Evolutionary conservation across 805 yeast genomes (phyloP), one percentile per base, ranked within the genome.

Genomic region (Sporopachydermia lactativora): DNA sequence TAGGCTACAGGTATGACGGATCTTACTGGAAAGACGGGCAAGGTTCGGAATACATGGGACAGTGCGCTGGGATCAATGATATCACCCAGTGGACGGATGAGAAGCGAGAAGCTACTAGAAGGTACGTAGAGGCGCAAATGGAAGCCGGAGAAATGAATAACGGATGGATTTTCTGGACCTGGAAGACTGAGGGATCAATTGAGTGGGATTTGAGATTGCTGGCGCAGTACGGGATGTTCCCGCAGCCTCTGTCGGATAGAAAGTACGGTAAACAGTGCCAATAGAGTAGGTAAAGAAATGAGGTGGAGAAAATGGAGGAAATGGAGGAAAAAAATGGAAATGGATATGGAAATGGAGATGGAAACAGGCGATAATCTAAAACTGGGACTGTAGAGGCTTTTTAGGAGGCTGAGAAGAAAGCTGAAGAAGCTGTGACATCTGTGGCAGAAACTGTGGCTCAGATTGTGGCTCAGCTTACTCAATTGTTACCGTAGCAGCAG

Each of bases 111-210:
- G 65, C 74, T 47, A 72, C 78, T 38, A 76, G 95, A 58, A 68
- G 64, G 50, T 85, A 68, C 55, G 66, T 86, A 39, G 96, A 88
- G 64, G 95, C 95, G 39, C 96, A 88, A 67, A 64, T 88, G 53
- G 95, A 88, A 55, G 84, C 95, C 1, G 78, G 68, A 53, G 83
- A 77, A 51, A 70, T 70, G 50, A 69, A 75, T 43, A 71, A 67
- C 28, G 97, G 97, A 19, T 88, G 96, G 96, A 72, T 84, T 43
- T 80, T 82, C 66, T 88, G 96, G 96, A 74, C 80, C 58, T 86
- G 84, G 80, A 88, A 86, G 68, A 81, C 95, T 18, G 96, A 88
- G 61, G 61, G 60, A 49, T 66, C 83, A 15, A 57, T 79, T 41
- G 96, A 88, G 58, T 88, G 96, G 96, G 95, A 83, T 60, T 70